phyloP scores from a whole-genome alignment of 352 stramenopile species.

The Phytophthora multivora region DNA sequence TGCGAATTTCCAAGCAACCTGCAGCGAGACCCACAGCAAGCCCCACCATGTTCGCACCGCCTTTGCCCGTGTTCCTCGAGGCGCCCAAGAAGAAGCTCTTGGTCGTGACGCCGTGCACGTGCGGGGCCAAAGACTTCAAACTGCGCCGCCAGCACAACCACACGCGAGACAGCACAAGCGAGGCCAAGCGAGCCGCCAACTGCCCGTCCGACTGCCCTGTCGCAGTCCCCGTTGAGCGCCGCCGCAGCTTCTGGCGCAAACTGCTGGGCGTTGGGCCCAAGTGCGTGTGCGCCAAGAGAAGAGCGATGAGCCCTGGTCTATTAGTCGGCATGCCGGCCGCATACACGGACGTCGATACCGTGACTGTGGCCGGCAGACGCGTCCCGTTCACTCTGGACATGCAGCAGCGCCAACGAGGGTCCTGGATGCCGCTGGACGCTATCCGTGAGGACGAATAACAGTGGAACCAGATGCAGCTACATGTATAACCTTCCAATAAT shows the following conservation, averaged over 20 bases:
- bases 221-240: background rate
- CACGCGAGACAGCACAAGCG: slow-evolving; percentile 8
- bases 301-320: slow-evolving; percentile 10
- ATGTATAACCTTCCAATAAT: no score
- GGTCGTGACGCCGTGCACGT: slow-evolving; percentile 11
- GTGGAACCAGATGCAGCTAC: background rate
- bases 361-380: slow-evolving; percentile 48
- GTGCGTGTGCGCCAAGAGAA: slow-evolving; percentile 41
- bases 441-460: slow-evolving; percentile 41
- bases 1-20: slow-evolving; percentile 9
- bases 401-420: slow-evolving; percentile 37
- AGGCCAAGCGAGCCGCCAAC: slow-evolving; percentile 29
- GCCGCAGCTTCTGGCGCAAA: slow-evolving; percentile 53
- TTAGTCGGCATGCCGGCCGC: slow-evolving; percentile 39
- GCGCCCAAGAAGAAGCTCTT: slow-evolving; percentile 13
- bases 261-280: slow-evolving; percentile 51
- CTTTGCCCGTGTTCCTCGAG: slow-evolving; percentile 17
- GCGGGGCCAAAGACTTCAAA: slow-evolving; percentile 27
- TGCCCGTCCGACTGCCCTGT: slow-evolving; percentile 8
- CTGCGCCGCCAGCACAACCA: slow-evolving; percentile 17
- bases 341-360: slow-evolving; percentile 40
- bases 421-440: slow-evolving; percentile 42
- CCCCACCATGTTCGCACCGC: slow-evolving; percentile 16
- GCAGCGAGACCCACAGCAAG: background rate
- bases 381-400: slow-evolving; percentile 53